phyloP scores from a whole-genome alignment of 306 rosid species.

The Inga laurina region DNA sequence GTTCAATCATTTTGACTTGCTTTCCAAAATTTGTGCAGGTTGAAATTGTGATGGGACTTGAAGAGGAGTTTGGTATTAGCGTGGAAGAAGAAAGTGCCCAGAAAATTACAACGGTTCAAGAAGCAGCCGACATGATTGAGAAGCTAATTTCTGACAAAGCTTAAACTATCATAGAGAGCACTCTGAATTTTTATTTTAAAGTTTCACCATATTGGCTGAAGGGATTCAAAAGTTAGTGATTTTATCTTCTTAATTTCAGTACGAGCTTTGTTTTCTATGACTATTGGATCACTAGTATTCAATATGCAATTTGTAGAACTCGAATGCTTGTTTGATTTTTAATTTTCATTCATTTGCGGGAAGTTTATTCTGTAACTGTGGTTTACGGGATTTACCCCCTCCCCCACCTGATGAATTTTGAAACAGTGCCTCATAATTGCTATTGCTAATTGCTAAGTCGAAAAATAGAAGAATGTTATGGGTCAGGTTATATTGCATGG shows the following conservation, averaged over 20 bases:
- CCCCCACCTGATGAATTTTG: background rate
- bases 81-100: no score
- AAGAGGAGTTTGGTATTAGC: no score
- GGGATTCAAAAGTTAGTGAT: background rate
- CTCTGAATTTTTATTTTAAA: background rate
- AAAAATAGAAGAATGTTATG: background rate
- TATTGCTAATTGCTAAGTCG: background rate
- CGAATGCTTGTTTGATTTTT: background rate
- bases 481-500: background rate
- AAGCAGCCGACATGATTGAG: no score
- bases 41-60: no score
- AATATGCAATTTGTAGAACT: conserved; percentile 14
- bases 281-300: background rate
- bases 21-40: no score
- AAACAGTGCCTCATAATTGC: background rate
- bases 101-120: no score
- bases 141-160: conserved; percentile 46
- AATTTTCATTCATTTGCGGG: background rate
- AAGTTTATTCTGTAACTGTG: background rate
- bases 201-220: background rate
- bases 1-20: no score
- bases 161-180: conserved; percentile 34
- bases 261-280: background rate
- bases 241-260: conserved; percentile 9
- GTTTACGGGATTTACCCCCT: background rate